Evolutionary conservation across 2,329 filamentous ascomycete species (phyloP).

Genomic region (Neonectria hederae): DNA sequence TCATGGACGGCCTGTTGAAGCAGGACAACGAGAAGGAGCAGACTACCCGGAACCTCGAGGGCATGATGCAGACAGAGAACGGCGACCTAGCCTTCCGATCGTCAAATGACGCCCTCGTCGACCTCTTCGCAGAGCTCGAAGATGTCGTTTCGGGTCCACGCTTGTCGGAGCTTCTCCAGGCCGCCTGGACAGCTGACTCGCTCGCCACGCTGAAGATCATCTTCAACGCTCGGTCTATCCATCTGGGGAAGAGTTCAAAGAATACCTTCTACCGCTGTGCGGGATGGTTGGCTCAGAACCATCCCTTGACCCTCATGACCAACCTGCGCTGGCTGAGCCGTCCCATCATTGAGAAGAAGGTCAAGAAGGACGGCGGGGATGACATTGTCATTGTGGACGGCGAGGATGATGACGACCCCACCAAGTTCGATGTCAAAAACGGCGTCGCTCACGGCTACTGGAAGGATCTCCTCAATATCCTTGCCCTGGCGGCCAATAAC

Average conservation of each 20-base stretch:
- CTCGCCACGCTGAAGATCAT: conserved; percentile 65
- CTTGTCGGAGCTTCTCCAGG: conserved; percentile 54
- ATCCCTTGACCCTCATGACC: conserved; percentile 62
- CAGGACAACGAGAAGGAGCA: conserved; percentile 23
- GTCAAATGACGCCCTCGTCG: conserved; percentile 57
- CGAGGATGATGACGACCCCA: conserved; percentile 48
- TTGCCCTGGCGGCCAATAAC: conserved; percentile 60
- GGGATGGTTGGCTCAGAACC: conserved; percentile 65
- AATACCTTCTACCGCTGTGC: conserved; percentile 61
- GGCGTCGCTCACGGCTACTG: conserved; percentile 68
- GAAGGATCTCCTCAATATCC: conserved; percentile 68
- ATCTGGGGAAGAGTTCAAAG: conserved; percentile 64
- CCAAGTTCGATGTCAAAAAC: conserved; percentile 54
- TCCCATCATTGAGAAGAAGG: conserved; percentile 65
- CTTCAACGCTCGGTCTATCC: conserved; percentile 69
- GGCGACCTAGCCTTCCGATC: conserved; percentile 58
- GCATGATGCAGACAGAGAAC: conserved; percentile 64
- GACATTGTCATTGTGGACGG: conserved; percentile 48
- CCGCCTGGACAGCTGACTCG: conserved; percentile 60
- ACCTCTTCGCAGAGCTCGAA: conserved; percentile 64
- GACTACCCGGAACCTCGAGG: conserved; percentile 41
- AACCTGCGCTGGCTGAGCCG: conserved; percentile 66
- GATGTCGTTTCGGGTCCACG: conserved; percentile 49
- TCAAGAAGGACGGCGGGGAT: conserved; percentile 48
- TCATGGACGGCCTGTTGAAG: conserved; percentile 48